Base-by-base conservation (phyloP, 2,329 filamentous ascomycete species). In the Phyllosticta citribraziliensis region DNA sequence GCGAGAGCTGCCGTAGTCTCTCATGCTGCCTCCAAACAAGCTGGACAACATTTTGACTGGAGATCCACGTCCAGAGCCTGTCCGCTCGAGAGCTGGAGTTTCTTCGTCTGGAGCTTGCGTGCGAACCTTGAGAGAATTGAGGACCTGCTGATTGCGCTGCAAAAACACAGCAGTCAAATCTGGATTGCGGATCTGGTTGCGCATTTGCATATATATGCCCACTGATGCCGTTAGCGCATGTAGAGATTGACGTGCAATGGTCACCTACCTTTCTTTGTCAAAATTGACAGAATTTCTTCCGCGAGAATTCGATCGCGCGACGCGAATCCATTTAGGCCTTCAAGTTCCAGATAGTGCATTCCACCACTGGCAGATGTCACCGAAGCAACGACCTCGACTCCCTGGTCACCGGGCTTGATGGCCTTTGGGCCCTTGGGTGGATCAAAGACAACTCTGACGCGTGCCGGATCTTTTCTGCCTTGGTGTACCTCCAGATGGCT, bases 41-140 rank as follows among this genome's bases (percentile, higher is more conserved):
- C 83, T 96, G 0, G 92, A 95, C 17, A 97, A 79, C 69, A 96
- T 81, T 72, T 97, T 97, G 55, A 95, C 89, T 0, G 93, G 92
- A 0, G 92, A 97, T n/a, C 86, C 85, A 10, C 93, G 81, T 69
- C 89, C 89, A 0, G 85, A 86, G 60, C 35, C 55, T 30, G 51
- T 56, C n/a, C 66, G 66, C 25, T 75, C 73, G 24, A 60, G 57
- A 30, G 55, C 61, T 33, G 24, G 27, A 19, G 69, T 25, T 68
- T 70, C 11, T 84, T 82, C 71, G 84, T 88, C 68, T 86, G 63
- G 84, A 0, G 82, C 80, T 51, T 86, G 82, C 33, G 84, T 78
- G 20, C 83, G 78, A 51, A 89, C 78, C 55, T 82, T 82, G 24
- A 96, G 76, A 3, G 85, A 84, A 35, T 87, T 86, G 27, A 96